These are phyloP conservation scores for Gossypium lobatum DNA, from an alignment of 441 rosid genomes.

Conservation along the genomic window DNA sequence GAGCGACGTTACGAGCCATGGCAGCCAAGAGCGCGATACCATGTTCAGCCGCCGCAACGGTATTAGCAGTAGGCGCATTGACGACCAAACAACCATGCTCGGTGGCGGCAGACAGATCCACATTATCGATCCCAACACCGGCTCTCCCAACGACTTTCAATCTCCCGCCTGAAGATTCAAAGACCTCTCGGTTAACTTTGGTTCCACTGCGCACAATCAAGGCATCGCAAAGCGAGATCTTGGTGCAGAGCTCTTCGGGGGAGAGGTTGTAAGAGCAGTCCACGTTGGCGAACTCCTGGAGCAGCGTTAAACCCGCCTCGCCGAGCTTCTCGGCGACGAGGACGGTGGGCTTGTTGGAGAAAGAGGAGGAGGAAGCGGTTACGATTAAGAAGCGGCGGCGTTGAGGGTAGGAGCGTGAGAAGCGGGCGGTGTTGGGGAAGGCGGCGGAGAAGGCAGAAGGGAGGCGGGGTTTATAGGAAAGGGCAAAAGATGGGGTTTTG, in stretches of 20 bases:
- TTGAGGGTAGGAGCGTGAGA: constrained; percentile 10
- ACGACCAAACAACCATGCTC: constrained; percentile 95
- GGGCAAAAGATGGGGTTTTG: constrained; percentile 25
- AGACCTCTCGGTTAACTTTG: constrained; percentile 77
- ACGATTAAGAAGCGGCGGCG: constrained; percentile 30
- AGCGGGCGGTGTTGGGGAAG: constrained; percentile 15
- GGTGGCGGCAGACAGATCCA: constrained; percentile 95
- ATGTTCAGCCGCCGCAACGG: constrained; percentile 96
- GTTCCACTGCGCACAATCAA: constrained; percentile 91
- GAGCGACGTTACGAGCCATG: constrained; percentile 95
- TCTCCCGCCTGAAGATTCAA: constrained; percentile 74
- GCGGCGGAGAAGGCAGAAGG: constrained; percentile 30
- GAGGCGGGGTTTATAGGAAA: constrained; percentile 32
- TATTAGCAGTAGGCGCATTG: constrained; percentile 95
- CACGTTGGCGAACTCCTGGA: constrained; percentile 58
- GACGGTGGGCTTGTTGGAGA: constrained; percentile 56
- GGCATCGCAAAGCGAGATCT: constrained; percentile 85
- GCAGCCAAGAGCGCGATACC: constrained; percentile 85
- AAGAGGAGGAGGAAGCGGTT: constrained; percentile 30
- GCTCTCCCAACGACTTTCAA: constrained; percentile 97
- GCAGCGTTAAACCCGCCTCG: constrained; percentile 61
- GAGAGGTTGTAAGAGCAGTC: constrained; percentile 78
- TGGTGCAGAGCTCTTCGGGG: constrained; percentile 75
- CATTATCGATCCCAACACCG: constrained; percentile 96
- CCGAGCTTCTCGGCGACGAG: constrained; percentile 86